These are phyloP conservation scores for Apiosordaria backusii DNA, from an alignment of 495 filamentous ascomycete species.

Conservation along the genomic window DNA sequence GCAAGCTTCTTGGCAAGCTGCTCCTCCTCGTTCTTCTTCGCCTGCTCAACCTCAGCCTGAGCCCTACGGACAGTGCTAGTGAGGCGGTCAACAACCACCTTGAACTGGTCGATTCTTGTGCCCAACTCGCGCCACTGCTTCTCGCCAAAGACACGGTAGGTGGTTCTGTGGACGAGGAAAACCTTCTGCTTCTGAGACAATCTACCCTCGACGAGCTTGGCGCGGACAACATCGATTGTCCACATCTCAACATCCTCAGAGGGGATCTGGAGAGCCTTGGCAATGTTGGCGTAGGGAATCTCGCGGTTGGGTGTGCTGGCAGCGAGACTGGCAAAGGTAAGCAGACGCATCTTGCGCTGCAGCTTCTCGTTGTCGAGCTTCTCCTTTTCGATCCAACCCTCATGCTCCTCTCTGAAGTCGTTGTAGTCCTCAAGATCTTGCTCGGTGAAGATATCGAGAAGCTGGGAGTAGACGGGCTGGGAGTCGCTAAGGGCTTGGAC, in stretches of 20 bases:
- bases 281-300: slow-evolving; percentile 79
- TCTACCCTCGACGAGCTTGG: slow-evolving; percentile 90
- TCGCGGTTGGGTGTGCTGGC: slow-evolving; percentile 76
- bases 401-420: slow-evolving; percentile 82
- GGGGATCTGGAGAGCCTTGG: slow-evolving; percentile 75
- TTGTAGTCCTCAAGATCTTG: slow-evolving; percentile 92
- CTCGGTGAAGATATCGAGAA: slow-evolving; percentile 91
- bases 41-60: slow-evolving; percentile 60
- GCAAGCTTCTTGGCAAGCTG: slow-evolving; percentile 56
- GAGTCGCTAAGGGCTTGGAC: slow-evolving; percentile 82
- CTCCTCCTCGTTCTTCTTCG: slow-evolving; percentile 58
- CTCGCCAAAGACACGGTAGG: slow-evolving; percentile 93
- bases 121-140: slow-evolving; percentile 97
- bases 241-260: slow-evolving; percentile 87
- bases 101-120: slow-evolving; percentile 84
- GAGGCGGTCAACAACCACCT: slow-evolving; percentile 69
- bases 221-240: slow-evolving; percentile 96
- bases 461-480: slow-evolving; percentile 77
- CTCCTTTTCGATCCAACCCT: slow-evolving; percentile 72
- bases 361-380: slow-evolving; percentile 60
- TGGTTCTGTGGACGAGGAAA: slow-evolving; percentile 90
- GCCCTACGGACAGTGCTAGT: slow-evolving; percentile 70
- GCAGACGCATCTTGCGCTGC: slow-evolving; percentile 86
- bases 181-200: slow-evolving; percentile 84
- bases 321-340: slow-evolving; percentile 86